Percentiles rank a stretch among this genome's conserved stretches.
Conservation (phyloP, 441 rosid species). For the Mallotus repandus region DNA sequence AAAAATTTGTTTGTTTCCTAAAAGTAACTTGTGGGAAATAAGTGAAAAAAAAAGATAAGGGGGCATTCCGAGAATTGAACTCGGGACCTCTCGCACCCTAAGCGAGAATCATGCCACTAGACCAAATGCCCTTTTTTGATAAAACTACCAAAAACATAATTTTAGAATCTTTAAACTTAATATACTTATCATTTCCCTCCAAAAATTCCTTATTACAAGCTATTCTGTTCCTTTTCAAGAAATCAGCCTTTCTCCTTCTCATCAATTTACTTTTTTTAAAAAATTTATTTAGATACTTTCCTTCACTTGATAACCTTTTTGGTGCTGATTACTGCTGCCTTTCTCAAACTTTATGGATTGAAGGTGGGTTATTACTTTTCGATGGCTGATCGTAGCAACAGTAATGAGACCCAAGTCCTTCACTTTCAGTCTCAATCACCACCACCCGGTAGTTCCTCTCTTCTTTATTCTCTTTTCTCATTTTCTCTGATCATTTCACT, state of each 20-base stretch:
- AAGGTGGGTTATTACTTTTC: neutral
- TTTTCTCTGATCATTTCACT: neutral
- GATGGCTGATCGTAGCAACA: constrained; percentile 10
- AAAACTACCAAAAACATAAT: too few relatives aligned
- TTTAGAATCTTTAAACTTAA: too few relatives aligned
- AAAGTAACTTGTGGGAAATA: too few relatives aligned
- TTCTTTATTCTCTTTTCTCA: neutral
- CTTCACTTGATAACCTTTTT: neutral
- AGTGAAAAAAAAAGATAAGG: neutral
- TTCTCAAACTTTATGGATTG: neutral
- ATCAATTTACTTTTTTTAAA: too few relatives aligned
- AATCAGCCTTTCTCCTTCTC: neutral
- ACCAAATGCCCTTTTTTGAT: constrained; percentile 40
- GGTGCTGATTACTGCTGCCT: neutral
- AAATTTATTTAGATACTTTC: neutral
- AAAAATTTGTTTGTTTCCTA: too few relatives aligned
- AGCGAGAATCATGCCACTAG: constrained; percentile 60
- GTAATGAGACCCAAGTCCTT: neutral
- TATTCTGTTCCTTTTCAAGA: too few relatives aligned
- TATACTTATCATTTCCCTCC: constrained; percentile 1
- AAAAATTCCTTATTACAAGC: neutral
- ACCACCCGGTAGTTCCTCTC: neutral
- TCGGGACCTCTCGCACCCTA: constrained; percentile 56
- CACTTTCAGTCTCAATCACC: constrained; percentile 1
- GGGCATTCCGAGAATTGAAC: constrained; percentile 65